Conservation (phyloP, 495 filamentous ascomycete species). For the Aspergillus conjunctus region DNA sequence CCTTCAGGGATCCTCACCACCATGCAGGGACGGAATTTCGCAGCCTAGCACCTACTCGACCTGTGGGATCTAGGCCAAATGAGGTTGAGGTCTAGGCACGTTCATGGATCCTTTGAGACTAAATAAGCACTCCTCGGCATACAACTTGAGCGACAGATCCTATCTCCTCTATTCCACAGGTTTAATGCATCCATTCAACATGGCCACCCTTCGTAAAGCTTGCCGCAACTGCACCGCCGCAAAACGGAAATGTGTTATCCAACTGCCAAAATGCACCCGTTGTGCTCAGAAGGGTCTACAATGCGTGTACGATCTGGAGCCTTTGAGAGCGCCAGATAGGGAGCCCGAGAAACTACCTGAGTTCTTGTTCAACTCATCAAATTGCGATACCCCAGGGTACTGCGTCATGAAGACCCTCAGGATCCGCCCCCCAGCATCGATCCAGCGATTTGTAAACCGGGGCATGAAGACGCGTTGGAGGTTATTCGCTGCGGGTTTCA, state of each 20-base stretch:
- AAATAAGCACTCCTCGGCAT: no score
- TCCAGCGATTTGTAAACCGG: slow-evolving; percentile 8
- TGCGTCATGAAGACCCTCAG: slow-evolving; percentile 5
- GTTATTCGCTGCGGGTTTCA: slow-evolving; percentile 3
- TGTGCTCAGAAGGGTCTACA: slow-evolving; percentile 7
- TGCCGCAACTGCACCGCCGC: slow-evolving; percentile 7
- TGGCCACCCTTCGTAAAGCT: slow-evolving; percentile 11
- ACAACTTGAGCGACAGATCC: not conserved
- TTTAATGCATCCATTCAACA: not conserved
- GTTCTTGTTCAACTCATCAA: slow-evolving; percentile 1
- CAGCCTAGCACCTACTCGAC: no score
- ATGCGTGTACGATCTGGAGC: slow-evolving; percentile 11
- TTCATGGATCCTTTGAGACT: not conserved
- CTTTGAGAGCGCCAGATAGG: slow-evolving; percentile 1
- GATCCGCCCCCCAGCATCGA: not conserved
- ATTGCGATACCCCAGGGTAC: slow-evolving; percentile 8
- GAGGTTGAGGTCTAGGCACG: not conserved
- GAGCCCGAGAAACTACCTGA: not conserved
- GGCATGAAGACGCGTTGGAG: not conserved
- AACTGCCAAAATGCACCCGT: slow-evolving; percentile 8
- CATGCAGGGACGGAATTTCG: no score
- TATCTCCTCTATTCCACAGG: not conserved
- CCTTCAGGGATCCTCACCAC: no score
- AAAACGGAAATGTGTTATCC: slow-evolving; percentile 11
- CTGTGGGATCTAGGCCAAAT: slow-evolving; percentile 5